Percentiles rank a stretch among this genome's conserved stretches.
Conservation (phyloP, 768 basidiomycete species). For the Tulasnella sp. region DNA sequence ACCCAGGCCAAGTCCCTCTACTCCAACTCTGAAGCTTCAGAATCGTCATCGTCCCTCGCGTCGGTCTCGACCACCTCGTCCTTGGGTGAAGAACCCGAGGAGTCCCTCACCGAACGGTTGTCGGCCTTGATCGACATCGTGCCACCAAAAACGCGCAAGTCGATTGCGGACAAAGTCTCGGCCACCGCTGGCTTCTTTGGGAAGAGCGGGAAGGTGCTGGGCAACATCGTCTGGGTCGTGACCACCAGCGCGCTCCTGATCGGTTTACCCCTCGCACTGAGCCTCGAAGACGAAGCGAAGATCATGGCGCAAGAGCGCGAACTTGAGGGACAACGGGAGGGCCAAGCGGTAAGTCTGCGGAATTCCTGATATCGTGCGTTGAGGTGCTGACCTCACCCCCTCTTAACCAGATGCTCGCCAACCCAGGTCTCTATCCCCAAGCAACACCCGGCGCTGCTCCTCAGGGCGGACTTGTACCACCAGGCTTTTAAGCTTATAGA, state of each 20-base stretch:
- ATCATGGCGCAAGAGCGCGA: slow-evolving; percentile 93
- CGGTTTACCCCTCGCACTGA: slow-evolving; percentile 89
- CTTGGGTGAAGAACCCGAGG: slow-evolving; percentile 55
- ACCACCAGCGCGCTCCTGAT: slow-evolving; percentile 93
- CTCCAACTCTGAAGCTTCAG: slow-evolving; percentile 63
- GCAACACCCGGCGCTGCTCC: slow-evolving; percentile 25
- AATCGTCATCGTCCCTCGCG: slow-evolving; percentile 66
- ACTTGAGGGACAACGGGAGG: slow-evolving; percentile 46
- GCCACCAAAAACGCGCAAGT: slow-evolving; percentile 84
- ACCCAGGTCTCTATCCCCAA: slow-evolving; percentile 13
- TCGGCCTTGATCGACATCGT: slow-evolving; percentile 95
- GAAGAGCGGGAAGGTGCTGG: slow-evolving; percentile 69
- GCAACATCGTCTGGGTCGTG: slow-evolving; percentile 92
- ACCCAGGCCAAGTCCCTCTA: slow-evolving; percentile 62
- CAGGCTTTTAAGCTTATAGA: slow-evolving; percentile 25
- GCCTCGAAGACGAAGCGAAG: slow-evolving; percentile 95
- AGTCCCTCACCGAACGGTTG: slow-evolving; percentile 85
- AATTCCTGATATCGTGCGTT: neutral
- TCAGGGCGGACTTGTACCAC: slow-evolving; percentile 34
- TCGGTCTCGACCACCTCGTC: slow-evolving; percentile 62
- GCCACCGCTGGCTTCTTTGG: slow-evolving; percentile 67
- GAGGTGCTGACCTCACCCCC: neutral
- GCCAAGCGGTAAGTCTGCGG: slow-evolving; percentile 27
- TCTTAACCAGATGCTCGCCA: slow-evolving; percentile 35
- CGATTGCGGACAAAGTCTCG: slow-evolving; percentile 63